phyloP scores from a whole-genome alignment of 2,329 filamentous ascomycete species.

The Paecilomyces sp. region DNA sequence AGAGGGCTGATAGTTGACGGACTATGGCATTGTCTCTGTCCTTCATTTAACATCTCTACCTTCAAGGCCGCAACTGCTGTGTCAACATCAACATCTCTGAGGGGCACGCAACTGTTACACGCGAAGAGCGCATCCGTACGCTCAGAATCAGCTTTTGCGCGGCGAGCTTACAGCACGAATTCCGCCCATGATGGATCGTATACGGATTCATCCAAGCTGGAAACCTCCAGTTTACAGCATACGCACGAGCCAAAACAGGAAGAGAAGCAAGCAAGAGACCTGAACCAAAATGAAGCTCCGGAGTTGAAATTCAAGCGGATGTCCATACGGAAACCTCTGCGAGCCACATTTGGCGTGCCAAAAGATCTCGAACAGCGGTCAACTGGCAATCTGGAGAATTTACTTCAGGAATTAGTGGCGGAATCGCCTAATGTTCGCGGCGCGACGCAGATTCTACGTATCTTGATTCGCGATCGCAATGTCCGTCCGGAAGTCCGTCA shows the following conservation, averaged over 20 bases:
- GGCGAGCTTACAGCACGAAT: not conserved
- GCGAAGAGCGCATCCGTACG: not conserved
- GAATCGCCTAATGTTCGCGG: slow-evolving; percentile 16
- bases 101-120: slow-evolving; percentile 4
- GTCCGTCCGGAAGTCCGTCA: slow-evolving; percentile 30
- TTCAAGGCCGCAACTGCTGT: slow-evolving; percentile 10
- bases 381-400: slow-evolving; percentile 19
- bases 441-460: slow-evolving; percentile 25
- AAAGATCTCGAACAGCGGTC: slow-evolving; percentile 9
- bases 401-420: slow-evolving; percentile 18
- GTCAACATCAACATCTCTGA: slow-evolving; percentile 6
- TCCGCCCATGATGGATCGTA: too few relatives aligned
- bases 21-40: slow-evolving; percentile 36
- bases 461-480: slow-evolving; percentile 31
- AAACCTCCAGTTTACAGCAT: not conserved
- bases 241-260: not conserved
- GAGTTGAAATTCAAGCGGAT: not conserved
- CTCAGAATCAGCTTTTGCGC: not conserved
- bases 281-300: not conserved
- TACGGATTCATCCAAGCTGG: not conserved
- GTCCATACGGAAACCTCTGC: slow-evolving; percentile 2
- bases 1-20: slow-evolving; percentile 26
- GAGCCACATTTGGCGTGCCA: slow-evolving; percentile 8
- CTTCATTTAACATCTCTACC: slow-evolving; percentile 20
- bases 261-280: not conserved